These are phyloP conservation scores for Saksenaea oblongispora DNA, from an alignment of 371 early-diverging fungal genomes.

Conservation along the genomic window DNA sequence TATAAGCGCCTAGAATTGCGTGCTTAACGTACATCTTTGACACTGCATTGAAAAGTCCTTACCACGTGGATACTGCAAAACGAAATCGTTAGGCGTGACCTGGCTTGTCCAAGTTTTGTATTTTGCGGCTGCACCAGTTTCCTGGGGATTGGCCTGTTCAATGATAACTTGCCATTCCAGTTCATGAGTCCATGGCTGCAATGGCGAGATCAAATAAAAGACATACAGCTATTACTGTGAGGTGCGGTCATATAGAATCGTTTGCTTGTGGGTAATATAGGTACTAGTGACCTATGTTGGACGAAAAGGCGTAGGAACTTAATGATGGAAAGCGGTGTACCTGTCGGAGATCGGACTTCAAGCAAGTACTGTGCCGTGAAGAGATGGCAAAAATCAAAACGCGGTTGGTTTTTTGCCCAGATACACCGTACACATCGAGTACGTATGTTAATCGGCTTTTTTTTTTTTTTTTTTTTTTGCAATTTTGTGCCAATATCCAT, in stretches of 20 bases:
- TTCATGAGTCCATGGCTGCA: neutral
- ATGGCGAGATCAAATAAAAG: neutral
- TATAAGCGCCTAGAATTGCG: constrained; percentile 47
- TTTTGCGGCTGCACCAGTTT: constrained; percentile 7
- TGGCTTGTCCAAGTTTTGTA: constrained; percentile 18
- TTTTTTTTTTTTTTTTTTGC: too few relatives aligned
- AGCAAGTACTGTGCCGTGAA: too few relatives aligned
- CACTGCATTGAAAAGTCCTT: neutral
- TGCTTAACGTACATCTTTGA: neutral
- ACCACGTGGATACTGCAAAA: constrained; percentile 44
- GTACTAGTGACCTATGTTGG: neutral
- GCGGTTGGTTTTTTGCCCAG: too few relatives aligned
- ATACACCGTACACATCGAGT: too few relatives aligned
- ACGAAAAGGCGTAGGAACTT: neutral
- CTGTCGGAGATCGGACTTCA: neutral
- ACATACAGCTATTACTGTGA: neutral
- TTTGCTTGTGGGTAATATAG: neutral
- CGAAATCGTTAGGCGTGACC: constrained; percentile 31
- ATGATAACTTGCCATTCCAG: constrained; percentile 25
- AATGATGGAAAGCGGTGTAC: neutral
- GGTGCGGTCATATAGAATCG: neutral
- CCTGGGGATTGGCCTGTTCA: constrained; percentile 31
- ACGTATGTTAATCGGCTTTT: too few relatives aligned
- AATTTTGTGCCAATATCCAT: too few relatives aligned
- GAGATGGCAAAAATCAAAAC: too few relatives aligned